Evolutionary conservation across 306 rosid species (phyloP), one percentile per base, ranked within the genome.

Genomic region (Trichosanthes cucumerina): DNA sequence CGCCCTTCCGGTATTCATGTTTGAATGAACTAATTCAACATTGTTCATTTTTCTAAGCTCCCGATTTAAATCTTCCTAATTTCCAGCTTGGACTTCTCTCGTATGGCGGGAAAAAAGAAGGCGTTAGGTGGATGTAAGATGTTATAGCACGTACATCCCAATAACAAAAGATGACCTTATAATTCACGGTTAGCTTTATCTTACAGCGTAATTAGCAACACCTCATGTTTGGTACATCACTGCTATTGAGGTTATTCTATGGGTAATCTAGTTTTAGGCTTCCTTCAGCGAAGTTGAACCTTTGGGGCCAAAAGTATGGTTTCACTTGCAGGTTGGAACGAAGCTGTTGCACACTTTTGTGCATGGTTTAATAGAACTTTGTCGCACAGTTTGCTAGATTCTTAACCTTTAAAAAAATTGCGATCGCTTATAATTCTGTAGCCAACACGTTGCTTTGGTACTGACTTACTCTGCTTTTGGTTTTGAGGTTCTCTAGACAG

Each of bases 401-500:
- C 15, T 64, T 39, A 3, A 64, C 24, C 7, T 33, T 15, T 16
- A 34, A 47, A 1, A 12, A 14, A 34, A 6, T 64, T 34, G 28
- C 4, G 46, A 16, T 6, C 15, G 26, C 73, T 38, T 66, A 19
- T 36, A 34, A 36, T 36, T 65, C 47, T 65, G 16, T n/a, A 9
- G 72, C 46, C 15, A 36, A 16, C 43, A 64, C 21, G 46, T n/a
- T 65, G 49, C 16, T 1, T 68, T 68, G 31, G 31, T 39, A 39
- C 31, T 68, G 9, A 39, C 50, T 21, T 39, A 41, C 75, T 68
- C 31, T 81, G n/a, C 56, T 58, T 28, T 81, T 86, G n/a, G 34
- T 58, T n/a, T 9, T 76, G 77, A 60, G 84, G 75, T 82, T 56
- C 44, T 56, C 15, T 36, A 50, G 47, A 80, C 81, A 77, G 50